These are phyloP conservation scores for Trametes elegans DNA, from an alignment of 768 basidiomycete species.

Conservation along the genomic window DNA sequence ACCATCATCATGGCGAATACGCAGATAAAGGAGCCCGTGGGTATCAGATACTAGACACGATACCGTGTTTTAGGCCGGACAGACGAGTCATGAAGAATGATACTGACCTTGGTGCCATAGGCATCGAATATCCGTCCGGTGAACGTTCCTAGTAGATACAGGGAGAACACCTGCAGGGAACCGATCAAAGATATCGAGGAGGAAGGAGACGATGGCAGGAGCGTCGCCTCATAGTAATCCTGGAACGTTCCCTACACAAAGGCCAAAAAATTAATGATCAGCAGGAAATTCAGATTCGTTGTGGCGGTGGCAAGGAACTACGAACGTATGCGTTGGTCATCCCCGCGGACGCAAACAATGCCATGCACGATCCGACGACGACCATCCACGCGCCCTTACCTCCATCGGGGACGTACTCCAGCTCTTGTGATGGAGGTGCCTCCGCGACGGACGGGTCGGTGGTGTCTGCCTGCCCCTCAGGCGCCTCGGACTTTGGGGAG, in stretches of 20 bases:
- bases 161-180: conserved; percentile 26
- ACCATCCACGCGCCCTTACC: conserved; percentile 27
- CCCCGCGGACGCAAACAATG: conserved; percentile 22
- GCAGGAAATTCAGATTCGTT: not conserved
- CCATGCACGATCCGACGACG: conserved; percentile 22
- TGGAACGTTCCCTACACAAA: conserved; percentile 28
- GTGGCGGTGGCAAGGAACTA: not conserved
- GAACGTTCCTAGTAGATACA: conserved; percentile 26
- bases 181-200: conserved; percentile 31
- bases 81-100: not conserved
- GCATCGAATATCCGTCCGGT: conserved; percentile 29
- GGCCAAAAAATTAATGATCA: not conserved
- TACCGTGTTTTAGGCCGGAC: not conserved
- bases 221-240: conserved; percentile 25
- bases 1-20: conserved; percentile 29
- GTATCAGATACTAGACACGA: conserved; percentile 23
- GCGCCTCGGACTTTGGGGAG: not conserved
- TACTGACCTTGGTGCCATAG: conserved; percentile 25
- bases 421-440: not conserved
- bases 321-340: conserved; percentile 22
- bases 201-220: conserved; percentile 24
- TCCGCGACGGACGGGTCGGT: not conserved
- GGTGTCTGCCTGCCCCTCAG: not conserved
- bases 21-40: conserved; percentile 23
- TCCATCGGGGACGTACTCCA: conserved; percentile 25